These are phyloP conservation scores for Mycena maculata DNA, from an alignment of 768 basidiomycete genomes.

Conservation along the genomic window DNA sequence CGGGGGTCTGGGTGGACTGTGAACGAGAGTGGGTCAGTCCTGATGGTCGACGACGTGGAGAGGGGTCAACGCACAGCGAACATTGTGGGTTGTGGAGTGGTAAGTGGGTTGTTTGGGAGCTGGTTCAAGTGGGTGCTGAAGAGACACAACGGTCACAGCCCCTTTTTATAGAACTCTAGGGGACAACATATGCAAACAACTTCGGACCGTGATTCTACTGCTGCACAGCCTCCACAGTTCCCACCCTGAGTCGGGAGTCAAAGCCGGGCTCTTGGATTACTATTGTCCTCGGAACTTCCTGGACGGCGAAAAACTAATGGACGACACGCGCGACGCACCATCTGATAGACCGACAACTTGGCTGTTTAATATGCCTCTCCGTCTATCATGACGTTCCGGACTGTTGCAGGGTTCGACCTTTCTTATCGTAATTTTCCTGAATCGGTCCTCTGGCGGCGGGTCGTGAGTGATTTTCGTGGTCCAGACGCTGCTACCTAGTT, in stretches of 20 bases:
- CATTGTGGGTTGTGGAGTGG: constrained; percentile 46
- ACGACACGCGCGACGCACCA: neutral
- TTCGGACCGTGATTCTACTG: too few species aligned
- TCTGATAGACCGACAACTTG: constrained; percentile 11
- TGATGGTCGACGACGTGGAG: neutral
- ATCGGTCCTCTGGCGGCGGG: neutral
- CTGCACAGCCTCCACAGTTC: too few species aligned
- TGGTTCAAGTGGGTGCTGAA: constrained; percentile 27
- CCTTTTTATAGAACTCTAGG: neutral
- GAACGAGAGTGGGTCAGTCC: constrained; percentile 10
- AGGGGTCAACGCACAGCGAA: constrained; percentile 49
- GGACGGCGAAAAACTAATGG: too few species aligned
- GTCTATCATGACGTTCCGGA: constrained; percentile 2
- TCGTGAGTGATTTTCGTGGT: neutral
- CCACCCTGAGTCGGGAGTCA: too few species aligned
- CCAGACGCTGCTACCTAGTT: neutral
- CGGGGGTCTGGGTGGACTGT: constrained; percentile 51
- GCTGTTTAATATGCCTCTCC: too few species aligned
- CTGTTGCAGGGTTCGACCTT: neutral
- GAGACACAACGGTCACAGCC: neutral
- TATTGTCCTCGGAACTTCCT: too few species aligned
- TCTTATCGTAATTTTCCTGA: neutral
- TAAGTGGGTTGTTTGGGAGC: constrained; percentile 22
- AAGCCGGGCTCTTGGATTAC: neutral
- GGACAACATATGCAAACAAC: too few species aligned